Percentiles rank a stretch among this genome's conserved stretches.
Evolutionary conservation across 2,329 filamentous ascomycete genomes (phyloP).

Genomic region (Pseudogymnoascus destructans): DNA sequence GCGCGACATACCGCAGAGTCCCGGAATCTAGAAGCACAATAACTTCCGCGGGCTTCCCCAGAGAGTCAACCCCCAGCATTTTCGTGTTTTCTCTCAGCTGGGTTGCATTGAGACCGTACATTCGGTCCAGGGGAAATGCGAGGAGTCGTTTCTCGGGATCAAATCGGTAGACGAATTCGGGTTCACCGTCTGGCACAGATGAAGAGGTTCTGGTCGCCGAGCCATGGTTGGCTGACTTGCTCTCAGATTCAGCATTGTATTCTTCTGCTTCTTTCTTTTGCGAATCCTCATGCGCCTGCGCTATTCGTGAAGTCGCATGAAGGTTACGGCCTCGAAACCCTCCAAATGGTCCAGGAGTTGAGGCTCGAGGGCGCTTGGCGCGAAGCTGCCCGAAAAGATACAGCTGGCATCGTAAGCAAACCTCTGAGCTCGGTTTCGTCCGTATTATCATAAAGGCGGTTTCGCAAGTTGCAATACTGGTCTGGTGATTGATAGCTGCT

Average conservation of each 20-base stretch:
- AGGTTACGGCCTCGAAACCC: not conserved
- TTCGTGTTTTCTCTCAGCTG: conserved; percentile 18
- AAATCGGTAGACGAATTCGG: not conserved
- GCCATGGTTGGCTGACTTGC: not conserved
- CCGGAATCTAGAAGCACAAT: conserved; percentile 24
- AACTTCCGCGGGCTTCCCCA: conserved; percentile 21
- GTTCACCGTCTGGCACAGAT: not conserved
- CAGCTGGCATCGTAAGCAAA: conserved; percentile 26
- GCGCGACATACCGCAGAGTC: conserved; percentile 9
- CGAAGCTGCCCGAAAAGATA: conserved; percentile 16
- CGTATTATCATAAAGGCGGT: conserved; percentile 26
- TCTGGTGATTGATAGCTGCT: not conserved
- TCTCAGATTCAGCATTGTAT: not conserved
- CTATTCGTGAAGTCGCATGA: not conserved
- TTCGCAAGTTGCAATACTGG: not conserved
- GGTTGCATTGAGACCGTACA: conserved; percentile 17
- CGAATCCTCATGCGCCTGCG: conserved; percentile 3
- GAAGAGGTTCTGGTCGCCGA: not conserved
- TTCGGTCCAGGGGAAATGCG: conserved; percentile 6
- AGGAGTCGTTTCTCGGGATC: not conserved
- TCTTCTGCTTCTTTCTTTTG: conserved; percentile 1
- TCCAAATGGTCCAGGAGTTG: not conserved
- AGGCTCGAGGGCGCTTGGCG: not conserved
- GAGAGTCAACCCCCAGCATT: conserved; percentile 14
- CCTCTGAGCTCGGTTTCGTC: conserved; percentile 17